These are phyloP conservation scores for Solanum habrochaites DNA, from an alignment of 257 asterid species.

Conservation along the genomic window DNA sequence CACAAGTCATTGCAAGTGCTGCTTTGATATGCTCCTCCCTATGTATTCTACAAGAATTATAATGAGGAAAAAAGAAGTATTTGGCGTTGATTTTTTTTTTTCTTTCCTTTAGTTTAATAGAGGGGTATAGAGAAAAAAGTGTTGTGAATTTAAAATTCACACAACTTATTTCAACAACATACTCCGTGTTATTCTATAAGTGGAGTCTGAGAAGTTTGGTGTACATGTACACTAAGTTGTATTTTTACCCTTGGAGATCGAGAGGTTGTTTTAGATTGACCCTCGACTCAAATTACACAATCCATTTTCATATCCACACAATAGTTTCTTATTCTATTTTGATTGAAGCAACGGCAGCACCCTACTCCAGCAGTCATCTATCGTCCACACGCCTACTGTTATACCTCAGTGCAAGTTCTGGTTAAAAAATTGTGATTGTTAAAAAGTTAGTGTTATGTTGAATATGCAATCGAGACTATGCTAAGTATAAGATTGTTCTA, in stretches of 20 bases:
- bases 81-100: neutral
- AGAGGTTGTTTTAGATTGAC: neutral
- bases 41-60: constrained; percentile 12
- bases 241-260: neutral
- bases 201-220: neutral
- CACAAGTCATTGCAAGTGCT: constrained; percentile 14
- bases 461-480: neutral
- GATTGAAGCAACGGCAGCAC: neutral
- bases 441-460: neutral
- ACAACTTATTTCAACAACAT: neutral
- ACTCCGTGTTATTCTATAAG: neutral
- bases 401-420: neutral
- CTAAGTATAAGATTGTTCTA: neutral
- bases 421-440: too few species aligned
- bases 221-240: too few species aligned
- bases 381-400: neutral
- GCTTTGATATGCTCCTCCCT: constrained; percentile 13
- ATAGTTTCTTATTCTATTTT: neutral
- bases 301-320: neutral
- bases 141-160: neutral
- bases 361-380: neutral
- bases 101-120: neutral
- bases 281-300: neutral
- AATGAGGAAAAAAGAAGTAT: neutral
- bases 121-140: neutral